Conservation (phyloP, 2,329 filamentous ascomycete species). For the Sporothrix protearum region DNA sequence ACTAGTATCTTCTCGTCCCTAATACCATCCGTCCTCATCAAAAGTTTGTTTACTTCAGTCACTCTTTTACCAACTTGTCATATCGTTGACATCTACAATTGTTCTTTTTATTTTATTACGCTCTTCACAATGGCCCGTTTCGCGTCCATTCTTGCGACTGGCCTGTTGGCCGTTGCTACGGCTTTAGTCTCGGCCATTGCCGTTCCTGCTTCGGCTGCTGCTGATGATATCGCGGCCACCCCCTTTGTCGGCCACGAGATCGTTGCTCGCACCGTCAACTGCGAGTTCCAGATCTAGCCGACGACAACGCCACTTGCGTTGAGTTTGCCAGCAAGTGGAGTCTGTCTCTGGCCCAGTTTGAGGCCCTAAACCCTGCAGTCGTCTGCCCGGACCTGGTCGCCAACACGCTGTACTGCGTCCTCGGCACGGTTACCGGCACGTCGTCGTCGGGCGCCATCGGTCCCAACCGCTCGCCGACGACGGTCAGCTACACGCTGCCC, state of each 20-base stretch:
- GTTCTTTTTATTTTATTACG: neutral
- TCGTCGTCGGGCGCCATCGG: neutral
- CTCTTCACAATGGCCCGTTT: neutral
- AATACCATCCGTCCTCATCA: neutral
- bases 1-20: neutral
- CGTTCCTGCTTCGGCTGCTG: neutral
- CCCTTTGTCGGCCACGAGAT: neutral
- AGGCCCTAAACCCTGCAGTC: conserved; percentile 26
- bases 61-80: neutral
- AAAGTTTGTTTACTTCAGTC: neutral
- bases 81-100: neutral
- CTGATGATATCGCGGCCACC: neutral
- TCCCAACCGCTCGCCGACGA: neutral
- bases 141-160: neutral
- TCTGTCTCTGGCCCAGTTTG: conserved; percentile 20
- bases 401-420: conserved; percentile 24
- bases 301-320: conserved; percentile 22
- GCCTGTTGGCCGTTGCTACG: neutral
- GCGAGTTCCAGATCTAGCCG: conserved; percentile 1
- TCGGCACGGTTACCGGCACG: conserved; percentile 15
- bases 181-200: too few relatives aligned
- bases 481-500: conserved; percentile 4
- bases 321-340: conserved; percentile 26
- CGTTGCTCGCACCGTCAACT: too few relatives aligned
- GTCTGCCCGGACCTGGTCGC: conserved; percentile 22